Conservation (phyloP, 1,139 yeast genomes). For the Lodderomyces elongisporus region DNA sequence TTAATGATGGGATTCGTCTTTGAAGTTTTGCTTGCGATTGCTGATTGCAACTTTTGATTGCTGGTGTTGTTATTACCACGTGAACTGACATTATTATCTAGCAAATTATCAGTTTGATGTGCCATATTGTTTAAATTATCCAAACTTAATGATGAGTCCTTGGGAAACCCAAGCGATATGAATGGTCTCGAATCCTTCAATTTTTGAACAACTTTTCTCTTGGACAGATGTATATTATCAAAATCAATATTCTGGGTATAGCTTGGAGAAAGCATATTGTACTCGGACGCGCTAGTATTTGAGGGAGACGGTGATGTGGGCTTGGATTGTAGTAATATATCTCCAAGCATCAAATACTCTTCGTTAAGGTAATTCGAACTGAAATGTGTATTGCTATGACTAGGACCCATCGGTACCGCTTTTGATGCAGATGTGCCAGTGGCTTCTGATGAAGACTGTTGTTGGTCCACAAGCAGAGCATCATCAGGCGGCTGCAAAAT, state of each 20-base stretch:
- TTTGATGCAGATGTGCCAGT: background rate
- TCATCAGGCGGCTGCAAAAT: slow-evolving; percentile 5
- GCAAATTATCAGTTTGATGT: slow-evolving; percentile 13
- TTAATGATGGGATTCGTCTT: slow-evolving; percentile 9
- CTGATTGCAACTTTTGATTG: background rate
- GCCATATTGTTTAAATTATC: slow-evolving; percentile 11
- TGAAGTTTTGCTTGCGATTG: background rate
- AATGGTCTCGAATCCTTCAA: slow-evolving; percentile 37
- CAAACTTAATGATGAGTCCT: slow-evolving; percentile 9
- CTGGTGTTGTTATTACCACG: slow-evolving; percentile 1
- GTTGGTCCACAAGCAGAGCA: slow-evolving; percentile 2
- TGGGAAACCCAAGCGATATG: slow-evolving; percentile 35
- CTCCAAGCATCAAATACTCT: slow-evolving; percentile 58
- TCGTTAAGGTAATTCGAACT: slow-evolving; percentile 44
- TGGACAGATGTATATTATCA: slow-evolving; percentile 12
- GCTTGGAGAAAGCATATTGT: slow-evolving; percentile 15
- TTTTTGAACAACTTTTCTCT: slow-evolving; percentile 15
- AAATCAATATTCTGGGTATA: slow-evolving; percentile 9
- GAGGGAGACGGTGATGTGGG: slow-evolving; percentile 49
- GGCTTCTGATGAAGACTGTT: no score
- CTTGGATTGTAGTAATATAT: slow-evolving; percentile 44
- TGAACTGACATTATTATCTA: slow-evolving; percentile 13
- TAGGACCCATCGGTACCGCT: slow-evolving; percentile 2
- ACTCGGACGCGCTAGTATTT: slow-evolving; percentile 25
- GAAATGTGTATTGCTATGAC: slow-evolving; percentile 7